These are phyloP conservation scores for Tuber aestivum DNA, from an alignment of 495 filamentous ascomycete species.

Conservation along the genomic window DNA sequence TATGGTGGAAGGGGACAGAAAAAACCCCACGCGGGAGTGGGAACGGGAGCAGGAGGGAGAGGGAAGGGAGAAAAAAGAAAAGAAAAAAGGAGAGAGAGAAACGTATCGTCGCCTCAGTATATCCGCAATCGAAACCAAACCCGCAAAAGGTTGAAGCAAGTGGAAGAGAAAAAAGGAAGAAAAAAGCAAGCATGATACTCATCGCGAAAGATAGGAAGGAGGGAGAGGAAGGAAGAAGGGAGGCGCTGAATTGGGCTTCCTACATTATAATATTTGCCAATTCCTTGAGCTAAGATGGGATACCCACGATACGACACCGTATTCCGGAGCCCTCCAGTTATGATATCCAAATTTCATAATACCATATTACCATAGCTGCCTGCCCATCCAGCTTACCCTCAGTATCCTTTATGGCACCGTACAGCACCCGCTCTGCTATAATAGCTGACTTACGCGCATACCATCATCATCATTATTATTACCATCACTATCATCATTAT, in stretches of 20 bases:
- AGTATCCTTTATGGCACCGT: not conserved
- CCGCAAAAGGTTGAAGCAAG: not conserved
- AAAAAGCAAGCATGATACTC: not conserved
- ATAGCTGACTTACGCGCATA: not conserved
- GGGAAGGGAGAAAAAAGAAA: not conserved
- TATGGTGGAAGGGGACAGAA: not conserved
- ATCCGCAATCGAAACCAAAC: not conserved
- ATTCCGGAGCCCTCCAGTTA: not conserved
- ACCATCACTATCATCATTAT: too few relatives aligned
- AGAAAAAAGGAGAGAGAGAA: not conserved
- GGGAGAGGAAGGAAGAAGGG: not conserved
- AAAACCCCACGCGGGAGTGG: not conserved
- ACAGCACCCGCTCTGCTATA: not conserved
- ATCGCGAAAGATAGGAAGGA: not conserved
- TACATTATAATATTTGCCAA: not conserved
- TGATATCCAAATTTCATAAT: not conserved
- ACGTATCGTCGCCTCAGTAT: not conserved
- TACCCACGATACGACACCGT: not conserved
- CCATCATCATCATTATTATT: not conserved
- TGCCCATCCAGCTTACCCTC: not conserved
- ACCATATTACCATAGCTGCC: not conserved
- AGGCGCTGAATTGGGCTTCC: not conserved
- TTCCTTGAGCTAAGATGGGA: not conserved
- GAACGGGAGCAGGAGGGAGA: not conserved
- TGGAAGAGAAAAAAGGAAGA: not conserved